phyloP scores from a whole-genome alignment of 2,329 filamentous ascomycete species.

The Cladophialophora exuberans region DNA sequence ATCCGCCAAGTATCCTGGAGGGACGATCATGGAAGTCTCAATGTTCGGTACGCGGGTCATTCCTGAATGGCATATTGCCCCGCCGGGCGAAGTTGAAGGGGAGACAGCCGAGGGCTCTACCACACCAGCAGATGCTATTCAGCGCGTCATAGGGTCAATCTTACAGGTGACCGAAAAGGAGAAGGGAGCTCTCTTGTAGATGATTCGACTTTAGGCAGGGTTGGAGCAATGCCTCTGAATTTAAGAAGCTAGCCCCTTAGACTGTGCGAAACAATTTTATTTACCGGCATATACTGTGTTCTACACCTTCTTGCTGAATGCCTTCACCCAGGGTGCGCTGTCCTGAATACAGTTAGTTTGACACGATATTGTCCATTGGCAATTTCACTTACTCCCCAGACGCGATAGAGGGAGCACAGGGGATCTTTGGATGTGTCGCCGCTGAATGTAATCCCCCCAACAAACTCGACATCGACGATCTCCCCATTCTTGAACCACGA shows the following conservation, averaged over 20 bases:
- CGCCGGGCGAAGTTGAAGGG: not conserved
- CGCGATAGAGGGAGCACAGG: not conserved
- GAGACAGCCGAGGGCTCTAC: not conserved
- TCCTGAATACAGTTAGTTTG: not conserved
- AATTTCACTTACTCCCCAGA: slow-evolving; percentile 1
- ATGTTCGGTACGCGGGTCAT: not conserved
- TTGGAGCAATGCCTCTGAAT: not conserved
- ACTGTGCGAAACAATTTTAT: not conserved
- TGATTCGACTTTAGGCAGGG: not conserved
- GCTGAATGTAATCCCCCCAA: not conserved
- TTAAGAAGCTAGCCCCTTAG: not conserved
- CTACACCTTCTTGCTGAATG: not conserved
- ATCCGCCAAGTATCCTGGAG: not conserved
- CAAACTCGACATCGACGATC: not conserved
- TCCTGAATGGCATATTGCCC: not conserved
- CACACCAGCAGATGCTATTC: not conserved
- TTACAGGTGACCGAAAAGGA: not conserved
- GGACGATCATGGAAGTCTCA: not conserved
- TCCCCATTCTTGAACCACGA: slow-evolving; percentile 2
- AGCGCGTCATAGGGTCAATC: not conserved
- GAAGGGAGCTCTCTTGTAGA: not conserved
- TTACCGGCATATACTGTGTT: no score
- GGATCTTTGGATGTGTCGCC: not conserved
- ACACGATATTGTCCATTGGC: no score
- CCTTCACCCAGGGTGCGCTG: not conserved